A percentile compares a stretch with the other conserved stretches of the same genome.
phyloP scores from a whole-genome alignment of 768 basidiomycete species.

The Russula virescens region DNA sequence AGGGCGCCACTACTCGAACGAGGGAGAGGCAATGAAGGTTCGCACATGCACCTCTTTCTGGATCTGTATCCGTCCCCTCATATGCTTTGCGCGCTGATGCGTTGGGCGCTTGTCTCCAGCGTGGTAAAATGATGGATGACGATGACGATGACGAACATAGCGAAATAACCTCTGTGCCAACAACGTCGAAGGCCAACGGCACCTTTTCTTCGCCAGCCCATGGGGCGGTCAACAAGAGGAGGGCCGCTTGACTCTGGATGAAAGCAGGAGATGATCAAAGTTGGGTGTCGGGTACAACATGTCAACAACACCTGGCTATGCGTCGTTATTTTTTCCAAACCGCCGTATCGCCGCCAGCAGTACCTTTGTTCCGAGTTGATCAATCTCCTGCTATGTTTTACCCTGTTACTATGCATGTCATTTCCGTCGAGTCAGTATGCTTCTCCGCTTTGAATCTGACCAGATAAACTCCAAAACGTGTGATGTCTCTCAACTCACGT shows the following conservation, averaged over 20 bases:
- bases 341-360: background rate
- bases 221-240: background rate
- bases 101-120: constrained; percentile 36
- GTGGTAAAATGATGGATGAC: constrained; percentile 56
- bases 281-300: background rate
- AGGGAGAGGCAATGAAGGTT: constrained; percentile 92
- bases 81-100: constrained; percentile 20
- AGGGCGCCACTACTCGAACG: constrained; percentile 83
- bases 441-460: background rate
- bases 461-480: background rate
- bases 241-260: background rate
- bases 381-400: background rate
- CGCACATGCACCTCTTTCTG: constrained; percentile 9
- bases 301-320: background rate
- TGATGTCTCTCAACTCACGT: background rate
- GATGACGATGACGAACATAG: constrained; percentile 47
- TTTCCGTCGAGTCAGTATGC: background rate
- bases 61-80: constrained; percentile 5
- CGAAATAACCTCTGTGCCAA: background rate
- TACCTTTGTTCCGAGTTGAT: background rate
- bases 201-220: background rate
- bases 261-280: background rate
- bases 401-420: constrained; percentile 1
- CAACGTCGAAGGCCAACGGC: constrained; percentile 2
- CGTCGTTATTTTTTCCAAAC: background rate